Evolutionary conservation across 148 eudicot species (phyloP).

Genomic region (Diospyros lotus): DNA sequence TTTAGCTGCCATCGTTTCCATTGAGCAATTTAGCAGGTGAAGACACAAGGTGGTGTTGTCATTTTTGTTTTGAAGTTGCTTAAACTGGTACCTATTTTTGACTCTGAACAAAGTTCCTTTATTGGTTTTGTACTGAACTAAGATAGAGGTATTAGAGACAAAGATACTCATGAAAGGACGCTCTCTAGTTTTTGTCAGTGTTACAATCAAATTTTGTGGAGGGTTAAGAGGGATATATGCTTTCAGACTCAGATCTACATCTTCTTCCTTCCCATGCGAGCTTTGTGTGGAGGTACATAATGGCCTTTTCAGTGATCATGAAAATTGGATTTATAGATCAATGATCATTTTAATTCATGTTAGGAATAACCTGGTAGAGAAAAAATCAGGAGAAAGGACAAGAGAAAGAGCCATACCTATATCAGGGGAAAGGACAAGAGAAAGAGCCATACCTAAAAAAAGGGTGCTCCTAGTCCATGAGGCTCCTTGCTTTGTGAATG

Average conservation of each 20-base stretch:
- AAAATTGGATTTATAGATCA: background rate
- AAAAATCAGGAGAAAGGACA: background rate
- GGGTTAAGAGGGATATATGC: background rate
- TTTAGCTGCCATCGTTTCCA: conserved; percentile 67
- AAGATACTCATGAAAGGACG: background rate
- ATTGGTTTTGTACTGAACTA: background rate
- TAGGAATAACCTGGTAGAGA: background rate
- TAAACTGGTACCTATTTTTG: background rate
- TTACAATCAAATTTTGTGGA: no score
- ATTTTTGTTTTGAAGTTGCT: conserved; percentile 6
- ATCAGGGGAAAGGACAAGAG: background rate
- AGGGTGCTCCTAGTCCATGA: no score
- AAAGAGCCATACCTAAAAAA: background rate
- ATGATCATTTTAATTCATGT: background rate
- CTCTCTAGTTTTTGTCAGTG: background rate
- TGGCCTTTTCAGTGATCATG: background rate
- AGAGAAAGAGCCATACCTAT: background rate
- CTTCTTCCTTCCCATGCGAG: background rate
- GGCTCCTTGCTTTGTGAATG: no score
- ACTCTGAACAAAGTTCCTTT: background rate
- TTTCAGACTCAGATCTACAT: background rate
- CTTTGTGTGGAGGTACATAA: background rate
- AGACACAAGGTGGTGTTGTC: conserved; percentile 1
- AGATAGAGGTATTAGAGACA: background rate
- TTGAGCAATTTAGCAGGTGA: conserved; percentile 91